Base-by-base conservation (phyloP, 305 asterid species). In the Stenogyne calaminthoides region DNA sequence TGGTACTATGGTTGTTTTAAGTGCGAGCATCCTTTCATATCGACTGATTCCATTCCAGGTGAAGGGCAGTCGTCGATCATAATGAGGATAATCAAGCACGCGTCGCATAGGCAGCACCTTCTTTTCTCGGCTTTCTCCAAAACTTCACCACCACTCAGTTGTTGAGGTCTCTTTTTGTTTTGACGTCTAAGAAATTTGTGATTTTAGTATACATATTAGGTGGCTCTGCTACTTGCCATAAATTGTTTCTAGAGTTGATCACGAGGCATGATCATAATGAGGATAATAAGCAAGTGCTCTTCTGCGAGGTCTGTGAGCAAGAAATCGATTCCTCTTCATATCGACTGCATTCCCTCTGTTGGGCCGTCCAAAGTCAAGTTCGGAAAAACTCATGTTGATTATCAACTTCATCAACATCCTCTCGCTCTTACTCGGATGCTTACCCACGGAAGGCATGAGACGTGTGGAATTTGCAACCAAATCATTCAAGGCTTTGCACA, bases 351-450 rank as follows among this genome's bases (percentile, higher is more conserved):
- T 39, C 67, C 67, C n/a, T 57, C 74, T 0, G 32, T 70, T 22
- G 74, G 66, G 42, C 1, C 57, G 5, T 56, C 47, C 15, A 70
- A 44, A 42, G 64, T 70, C 6, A 70, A 56, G 67, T 70, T 70
- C 16, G 46, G 74, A 5, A 49, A 36, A 34, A n/a, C 42, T 39
- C 44, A 19, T 22, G 11, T 0, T 3, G 6, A 34, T n/a, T 0
- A 11, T 16, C 5, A 20, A 1, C 18, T 16, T 51, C 74, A 56
- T 19, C 44, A 34, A 3, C 74, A 70, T 40, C 74, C 74, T 6
- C 37, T 57, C 44, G 6, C 61, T 46, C 40, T 61, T 29, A 71
- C 70, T 32, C 69, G 69, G 61, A 71, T 71, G 69, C 69, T 71
- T 19, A 44, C 52, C 25, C 36, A 39, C 10, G 40, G 0, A 15